phyloP scores from a whole-genome alignment of 2,329 filamentous ascomycete species.

The Aspergillus bombycis region DNA sequence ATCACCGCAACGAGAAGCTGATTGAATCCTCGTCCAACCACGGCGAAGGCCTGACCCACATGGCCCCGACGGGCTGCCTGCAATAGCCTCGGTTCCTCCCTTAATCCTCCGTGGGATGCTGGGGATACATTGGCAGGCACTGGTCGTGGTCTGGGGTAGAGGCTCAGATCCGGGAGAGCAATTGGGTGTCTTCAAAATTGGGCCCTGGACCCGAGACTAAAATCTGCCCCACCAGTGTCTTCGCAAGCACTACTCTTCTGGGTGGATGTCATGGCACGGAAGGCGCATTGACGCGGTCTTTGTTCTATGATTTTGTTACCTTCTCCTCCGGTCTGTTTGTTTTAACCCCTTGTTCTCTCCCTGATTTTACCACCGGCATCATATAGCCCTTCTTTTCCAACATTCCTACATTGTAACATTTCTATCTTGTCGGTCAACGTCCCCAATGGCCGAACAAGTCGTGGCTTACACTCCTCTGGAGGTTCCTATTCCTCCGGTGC shows the following conservation, averaged over 20 bases:
- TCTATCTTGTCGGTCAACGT: not conserved
- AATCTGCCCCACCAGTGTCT: not conserved
- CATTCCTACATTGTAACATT: not conserved
- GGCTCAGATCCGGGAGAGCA: not conserved
- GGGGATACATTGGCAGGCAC: not conserved
- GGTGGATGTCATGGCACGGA: slow-evolving; percentile 2
- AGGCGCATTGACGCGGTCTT: slow-evolving; percentile 1
- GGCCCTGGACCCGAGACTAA: not conserved
- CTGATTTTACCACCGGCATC: not conserved
- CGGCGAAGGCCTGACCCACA: not conserved
- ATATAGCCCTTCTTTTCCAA: not conserved
- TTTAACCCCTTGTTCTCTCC: not conserved
- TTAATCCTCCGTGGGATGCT: not conserved
- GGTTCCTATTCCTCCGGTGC: slow-evolving; percentile 52
- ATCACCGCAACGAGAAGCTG: not conserved
- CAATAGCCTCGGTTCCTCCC: not conserved
- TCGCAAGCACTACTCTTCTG: slow-evolving; percentile 18
- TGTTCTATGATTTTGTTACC: not conserved
- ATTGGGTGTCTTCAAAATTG: not conserved
- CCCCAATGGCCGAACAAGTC: slow-evolving; percentile 26
- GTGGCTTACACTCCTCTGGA: slow-evolving; percentile 37
- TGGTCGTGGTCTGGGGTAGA: not conserved
- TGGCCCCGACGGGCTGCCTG: not conserved
- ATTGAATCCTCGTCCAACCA: not conserved
- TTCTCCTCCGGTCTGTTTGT: not conserved